A percentile compares a stretch with the other conserved stretches of the same genome.
Evolutionary conservation across 2,329 filamentous ascomycete genomes (phyloP).

Genomic region (Aspergillus vadensis): DNA sequence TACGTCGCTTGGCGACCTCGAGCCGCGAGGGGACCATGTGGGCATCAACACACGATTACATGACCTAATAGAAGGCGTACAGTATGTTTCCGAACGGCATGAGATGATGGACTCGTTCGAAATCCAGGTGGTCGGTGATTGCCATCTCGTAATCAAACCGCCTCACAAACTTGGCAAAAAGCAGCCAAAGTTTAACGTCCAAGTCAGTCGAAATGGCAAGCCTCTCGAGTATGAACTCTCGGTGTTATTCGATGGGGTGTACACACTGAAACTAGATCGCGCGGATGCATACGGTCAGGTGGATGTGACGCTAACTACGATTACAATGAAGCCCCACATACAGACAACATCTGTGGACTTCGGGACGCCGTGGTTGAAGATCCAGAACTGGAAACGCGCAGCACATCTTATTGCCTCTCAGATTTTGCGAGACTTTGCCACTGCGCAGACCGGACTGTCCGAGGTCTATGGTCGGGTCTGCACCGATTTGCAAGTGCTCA

Average conservation of each 20-base stretch:
- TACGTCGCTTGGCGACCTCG: slow-evolving; percentile 23
- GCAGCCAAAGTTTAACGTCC: slow-evolving; percentile 52
- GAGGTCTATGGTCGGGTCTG: slow-evolving; percentile 41
- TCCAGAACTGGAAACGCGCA: slow-evolving; percentile 49
- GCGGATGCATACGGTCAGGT: slow-evolving; percentile 53
- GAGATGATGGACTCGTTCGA: slow-evolving; percentile 49
- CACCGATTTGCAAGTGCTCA: slow-evolving; percentile 41
- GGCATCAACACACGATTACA: slow-evolving; percentile 27
- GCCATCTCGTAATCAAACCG: slow-evolving; percentile 55
- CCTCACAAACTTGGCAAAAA: slow-evolving; percentile 49
- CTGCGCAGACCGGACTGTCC: slow-evolving; percentile 41
- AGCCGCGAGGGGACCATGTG: slow-evolving; percentile 17
- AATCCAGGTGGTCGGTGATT: slow-evolving; percentile 57
- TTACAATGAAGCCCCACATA: slow-evolving; percentile 36
- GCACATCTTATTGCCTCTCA: slow-evolving; percentile 40
- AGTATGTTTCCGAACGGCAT: slow-evolving; percentile 22
- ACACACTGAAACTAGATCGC: slow-evolving; percentile 53
- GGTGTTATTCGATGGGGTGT: slow-evolving; percentile 56
- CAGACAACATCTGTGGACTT: slow-evolving; percentile 46
- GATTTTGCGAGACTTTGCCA: slow-evolving; percentile 39
- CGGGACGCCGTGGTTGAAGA: slow-evolving; percentile 51
- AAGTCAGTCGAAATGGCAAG: slow-evolving; percentile 48
- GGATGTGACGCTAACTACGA: slow-evolving; percentile 50
- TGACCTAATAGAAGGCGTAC: slow-evolving; percentile 28
- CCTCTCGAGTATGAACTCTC: slow-evolving; percentile 50